These are phyloP conservation scores for Tylopilus orsonianus DNA, from an alignment of 1,284 basidiomycete genomes.

Conservation along the genomic window DNA sequence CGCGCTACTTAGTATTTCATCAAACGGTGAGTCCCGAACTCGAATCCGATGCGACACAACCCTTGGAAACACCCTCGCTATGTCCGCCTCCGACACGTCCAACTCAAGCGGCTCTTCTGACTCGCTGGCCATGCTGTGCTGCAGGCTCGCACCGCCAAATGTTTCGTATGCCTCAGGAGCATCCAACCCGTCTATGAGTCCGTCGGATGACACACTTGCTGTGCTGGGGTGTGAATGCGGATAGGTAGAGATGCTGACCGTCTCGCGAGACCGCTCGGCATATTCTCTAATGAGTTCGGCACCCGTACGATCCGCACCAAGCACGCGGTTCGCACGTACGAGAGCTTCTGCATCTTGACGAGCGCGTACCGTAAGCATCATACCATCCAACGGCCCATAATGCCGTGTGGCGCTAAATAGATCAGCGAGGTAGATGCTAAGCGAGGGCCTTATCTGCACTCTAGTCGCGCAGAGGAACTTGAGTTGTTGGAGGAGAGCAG, in stretches of 20 bases:
- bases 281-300: constrained; percentile 43
- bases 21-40: constrained; percentile 62
- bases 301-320: constrained; percentile 56
- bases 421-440: constrained; percentile 67
- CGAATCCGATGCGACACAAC: constrained; percentile 70
- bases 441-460: constrained; percentile 44
- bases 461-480: constrained; percentile 39
- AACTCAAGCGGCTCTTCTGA: constrained; percentile 35
- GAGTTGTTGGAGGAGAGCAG: constrained; percentile 37
- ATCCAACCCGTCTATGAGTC: constrained; percentile 22
- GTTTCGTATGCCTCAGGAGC: constrained; percentile 10
- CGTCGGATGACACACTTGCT: constrained; percentile 26
- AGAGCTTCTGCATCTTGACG: constrained; percentile 61
- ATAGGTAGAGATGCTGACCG: constrained; percentile 23
- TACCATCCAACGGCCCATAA: constrained; percentile 66
- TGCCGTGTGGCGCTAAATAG: constrained; percentile 72
- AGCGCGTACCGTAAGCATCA: constrained; percentile 59
- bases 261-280: constrained; percentile 23
- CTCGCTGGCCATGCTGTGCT: constrained; percentile 6
- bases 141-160: constrained; percentile 4
- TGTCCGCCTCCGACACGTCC: constrained; percentile 69
- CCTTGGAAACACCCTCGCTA: constrained; percentile 66
- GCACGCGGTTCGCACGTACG: constrained; percentile 59
- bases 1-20: constrained; percentile 64
- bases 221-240: constrained; percentile 18